phyloP scores from a whole-genome alignment of 495 filamentous ascomycete genomes.

The Choiromyces venosus region DNA sequence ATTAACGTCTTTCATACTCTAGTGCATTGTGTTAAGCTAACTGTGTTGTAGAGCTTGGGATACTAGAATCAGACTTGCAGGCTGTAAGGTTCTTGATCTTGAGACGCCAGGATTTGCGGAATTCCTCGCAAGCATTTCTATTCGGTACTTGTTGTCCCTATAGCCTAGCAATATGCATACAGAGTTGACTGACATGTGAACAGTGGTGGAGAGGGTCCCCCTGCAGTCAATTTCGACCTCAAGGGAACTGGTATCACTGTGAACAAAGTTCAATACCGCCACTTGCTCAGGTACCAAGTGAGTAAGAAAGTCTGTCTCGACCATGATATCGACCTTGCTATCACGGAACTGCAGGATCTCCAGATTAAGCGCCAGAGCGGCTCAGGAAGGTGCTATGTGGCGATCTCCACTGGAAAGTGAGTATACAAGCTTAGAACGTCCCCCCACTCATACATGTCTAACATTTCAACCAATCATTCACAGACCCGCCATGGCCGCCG shows the following conservation, averaged over 20 bases:
- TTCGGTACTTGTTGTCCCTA: conserved; percentile 18
- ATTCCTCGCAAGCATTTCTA: conserved; percentile 28
- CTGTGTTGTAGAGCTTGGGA: conserved; percentile 29
- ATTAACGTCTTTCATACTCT: neutral
- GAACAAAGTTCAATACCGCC: conserved; percentile 13
- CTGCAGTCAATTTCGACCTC: conserved; percentile 26
- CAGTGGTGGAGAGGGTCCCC: conserved; percentile 17
- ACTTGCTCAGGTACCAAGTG: neutral
- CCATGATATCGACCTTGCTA: conserved; percentile 26
- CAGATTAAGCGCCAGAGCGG: conserved; percentile 23
- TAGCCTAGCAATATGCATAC: neutral
- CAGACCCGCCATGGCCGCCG: conserved; percentile 1
- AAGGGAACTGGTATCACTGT: conserved; percentile 30
- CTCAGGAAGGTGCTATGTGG: neutral
- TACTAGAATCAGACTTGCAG: conserved; percentile 29
- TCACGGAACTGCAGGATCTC: conserved; percentile 35
- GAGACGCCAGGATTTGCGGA: conserved; percentile 28
- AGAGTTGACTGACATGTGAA: neutral
- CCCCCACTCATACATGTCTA: neutral
- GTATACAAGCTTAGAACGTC: neutral
- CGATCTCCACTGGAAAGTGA: neutral
- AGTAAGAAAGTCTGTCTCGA: conserved; percentile 4
- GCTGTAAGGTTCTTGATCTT: conserved; percentile 21
- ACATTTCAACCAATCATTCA: neutral
- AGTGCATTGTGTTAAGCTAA: neutral